Conservation (phyloP, 352 stramenopile species). For the Phytopythium helicoides region DNA sequence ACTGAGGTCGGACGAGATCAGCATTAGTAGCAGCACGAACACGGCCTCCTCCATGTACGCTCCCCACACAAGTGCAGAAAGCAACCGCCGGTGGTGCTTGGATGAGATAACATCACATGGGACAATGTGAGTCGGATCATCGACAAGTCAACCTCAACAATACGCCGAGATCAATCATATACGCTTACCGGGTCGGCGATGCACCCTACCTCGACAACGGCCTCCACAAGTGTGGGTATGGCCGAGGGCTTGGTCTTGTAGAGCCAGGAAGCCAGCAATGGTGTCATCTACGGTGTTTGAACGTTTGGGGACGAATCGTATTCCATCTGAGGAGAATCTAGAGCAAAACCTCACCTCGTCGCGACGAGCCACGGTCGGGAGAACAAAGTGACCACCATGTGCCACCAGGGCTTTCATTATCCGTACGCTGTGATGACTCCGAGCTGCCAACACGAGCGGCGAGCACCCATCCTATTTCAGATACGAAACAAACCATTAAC, state of each 20-base stretch:
- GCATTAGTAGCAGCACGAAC: constrained; percentile 11
- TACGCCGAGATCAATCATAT: too few relatives aligned
- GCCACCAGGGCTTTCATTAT: too few relatives aligned
- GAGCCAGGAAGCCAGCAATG: constrained; percentile 10
- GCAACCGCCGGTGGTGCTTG: constrained; percentile 10
- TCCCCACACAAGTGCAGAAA: constrained; percentile 14
- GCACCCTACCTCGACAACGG: constrained; percentile 7
- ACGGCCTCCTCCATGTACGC: constrained; percentile 12
- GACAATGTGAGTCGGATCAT: neutral
- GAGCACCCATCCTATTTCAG: too few relatives aligned
- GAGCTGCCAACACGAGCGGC: neutral
- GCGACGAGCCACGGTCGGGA: too few relatives aligned
- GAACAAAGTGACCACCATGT: too few relatives aligned
- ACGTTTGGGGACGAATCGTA: constrained; percentile 1
- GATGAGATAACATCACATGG: neutral
- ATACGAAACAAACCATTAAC: too few relatives aligned
- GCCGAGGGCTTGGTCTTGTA: constrained; percentile 6
- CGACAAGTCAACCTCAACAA: constrained; percentile 9
- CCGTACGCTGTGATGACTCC: too few relatives aligned
- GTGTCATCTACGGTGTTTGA: constrained; percentile 6
- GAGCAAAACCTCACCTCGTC: too few relatives aligned
- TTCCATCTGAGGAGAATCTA: too few relatives aligned
- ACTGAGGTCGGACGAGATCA: constrained; percentile 14
- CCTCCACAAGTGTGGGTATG: constrained; percentile 8
- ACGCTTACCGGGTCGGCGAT: constrained; percentile 7